Evolutionary conservation across 1,284 basidiomycete species (phyloP).

Genomic region (Cutaneotrichosporon sp.): DNA sequence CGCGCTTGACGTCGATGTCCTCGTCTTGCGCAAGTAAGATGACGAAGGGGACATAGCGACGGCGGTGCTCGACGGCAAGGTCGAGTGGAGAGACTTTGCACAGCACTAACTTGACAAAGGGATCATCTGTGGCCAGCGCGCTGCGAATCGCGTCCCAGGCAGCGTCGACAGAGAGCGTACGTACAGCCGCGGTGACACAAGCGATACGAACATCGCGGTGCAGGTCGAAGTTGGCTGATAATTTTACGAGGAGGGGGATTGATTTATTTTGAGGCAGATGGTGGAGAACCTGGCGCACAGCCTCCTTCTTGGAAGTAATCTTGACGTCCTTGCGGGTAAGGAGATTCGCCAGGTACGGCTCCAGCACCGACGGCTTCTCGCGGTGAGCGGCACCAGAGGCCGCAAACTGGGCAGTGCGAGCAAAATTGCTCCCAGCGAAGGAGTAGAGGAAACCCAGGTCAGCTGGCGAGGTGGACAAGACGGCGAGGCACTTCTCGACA

Average conservation of each 20-base stretch:
- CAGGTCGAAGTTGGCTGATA: not conserved
- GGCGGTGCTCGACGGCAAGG: not conserved
- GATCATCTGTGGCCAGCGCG: not conserved
- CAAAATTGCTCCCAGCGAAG: not conserved
- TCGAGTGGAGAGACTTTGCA: not conserved
- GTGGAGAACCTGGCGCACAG: not conserved
- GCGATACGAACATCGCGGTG: not conserved
- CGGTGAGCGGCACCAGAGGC: not conserved
- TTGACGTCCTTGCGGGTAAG: not conserved
- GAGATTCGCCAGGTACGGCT: not conserved
- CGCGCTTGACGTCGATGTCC: not conserved
- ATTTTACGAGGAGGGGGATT: not conserved
- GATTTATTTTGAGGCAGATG: not conserved
- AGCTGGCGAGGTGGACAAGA: not conserved
- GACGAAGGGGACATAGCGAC: not conserved
- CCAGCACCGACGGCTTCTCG: not conserved
- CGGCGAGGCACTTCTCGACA: not conserved
- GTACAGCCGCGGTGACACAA: not conserved
- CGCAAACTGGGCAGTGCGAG: not conserved
- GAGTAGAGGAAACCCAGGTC: not conserved
- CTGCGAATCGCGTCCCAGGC: not conserved
- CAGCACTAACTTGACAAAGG: not conserved
- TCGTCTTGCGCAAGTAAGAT: not conserved
- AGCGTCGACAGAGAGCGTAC: not conserved
- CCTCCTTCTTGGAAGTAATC: conserved; percentile 5